Evolutionary conservation across 495 filamentous ascomycete genomes (phyloP).

Genomic region (Poronia punctata): DNA sequence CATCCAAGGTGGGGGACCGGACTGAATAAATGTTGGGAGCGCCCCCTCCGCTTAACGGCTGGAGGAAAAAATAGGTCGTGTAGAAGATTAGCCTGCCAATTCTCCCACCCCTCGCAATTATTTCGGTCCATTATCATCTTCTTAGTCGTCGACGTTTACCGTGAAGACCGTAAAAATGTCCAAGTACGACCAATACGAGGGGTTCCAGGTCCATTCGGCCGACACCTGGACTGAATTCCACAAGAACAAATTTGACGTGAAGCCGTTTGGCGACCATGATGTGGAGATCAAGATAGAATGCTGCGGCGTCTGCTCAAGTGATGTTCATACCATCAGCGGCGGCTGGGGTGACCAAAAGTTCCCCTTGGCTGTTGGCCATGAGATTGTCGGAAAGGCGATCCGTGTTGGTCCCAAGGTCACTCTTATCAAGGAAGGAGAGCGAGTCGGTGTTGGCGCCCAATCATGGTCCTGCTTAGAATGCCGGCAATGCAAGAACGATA

Average conservation of each 20-base stretch:
- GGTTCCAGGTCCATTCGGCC: constrained; percentile 49
- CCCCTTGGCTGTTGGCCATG: constrained; percentile 48
- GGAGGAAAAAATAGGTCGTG: not conserved
- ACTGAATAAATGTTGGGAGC: too few species aligned
- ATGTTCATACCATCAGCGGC: constrained; percentile 50
- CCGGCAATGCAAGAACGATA: constrained; percentile 51
- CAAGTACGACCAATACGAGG: constrained; percentile 32
- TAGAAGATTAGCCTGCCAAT: too few species aligned
- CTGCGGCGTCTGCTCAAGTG: constrained; percentile 54
- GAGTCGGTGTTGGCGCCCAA: constrained; percentile 54
- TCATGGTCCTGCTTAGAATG: constrained; percentile 47
- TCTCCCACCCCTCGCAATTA: not conserved
- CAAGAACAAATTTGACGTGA: constrained; percentile 50
- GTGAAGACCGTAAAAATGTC: constrained; percentile 17
- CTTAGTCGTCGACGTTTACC: not conserved
- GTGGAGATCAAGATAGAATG: constrained; percentile 32
- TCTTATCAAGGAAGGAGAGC: constrained; percentile 45
- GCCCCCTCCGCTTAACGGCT: constrained; percentile 3
- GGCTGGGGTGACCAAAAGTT: constrained; percentile 50
- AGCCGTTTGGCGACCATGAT: constrained; percentile 51
- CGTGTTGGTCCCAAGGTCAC: constrained; percentile 52
- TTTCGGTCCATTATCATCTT: not conserved
- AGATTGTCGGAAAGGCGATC: constrained; percentile 42
- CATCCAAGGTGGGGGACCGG: constrained; percentile 2
- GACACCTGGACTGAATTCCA: constrained; percentile 47